Percentiles rank a stretch among this genome's conserved stretches.
Conservation (phyloP, 192 early-diverging fungal genomes). For the Gryganskiella cystojenkinii region DNA sequence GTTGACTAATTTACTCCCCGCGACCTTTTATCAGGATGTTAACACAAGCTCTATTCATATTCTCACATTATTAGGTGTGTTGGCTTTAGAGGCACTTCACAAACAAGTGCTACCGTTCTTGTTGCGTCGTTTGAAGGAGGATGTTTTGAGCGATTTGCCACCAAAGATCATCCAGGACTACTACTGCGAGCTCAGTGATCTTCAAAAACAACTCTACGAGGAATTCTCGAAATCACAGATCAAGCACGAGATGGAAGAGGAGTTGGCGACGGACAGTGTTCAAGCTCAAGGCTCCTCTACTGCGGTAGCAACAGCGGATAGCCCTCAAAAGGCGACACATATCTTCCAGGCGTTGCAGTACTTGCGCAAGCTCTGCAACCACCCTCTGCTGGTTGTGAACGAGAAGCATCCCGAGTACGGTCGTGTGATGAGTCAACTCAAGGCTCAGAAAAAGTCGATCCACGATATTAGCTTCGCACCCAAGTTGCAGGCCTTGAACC, state of each 20-base stretch:
- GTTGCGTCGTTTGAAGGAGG: constrained; percentile 96
- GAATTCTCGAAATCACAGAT: constrained; percentile 86
- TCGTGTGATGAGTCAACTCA: constrained; percentile 72
- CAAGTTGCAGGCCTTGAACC: constrained; percentile 91
- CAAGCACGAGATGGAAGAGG: constrained; percentile 59
- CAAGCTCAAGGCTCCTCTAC: constrained; percentile 13
- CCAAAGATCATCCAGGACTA: constrained; percentile 99
- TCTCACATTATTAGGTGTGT: constrained; percentile 62
- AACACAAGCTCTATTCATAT: constrained; percentile 1
- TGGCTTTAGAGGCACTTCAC: constrained; percentile 94
- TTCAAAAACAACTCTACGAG: constrained; percentile 92
- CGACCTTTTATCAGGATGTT: background rate
- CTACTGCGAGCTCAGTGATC: constrained; percentile 93
- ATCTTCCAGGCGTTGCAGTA: constrained; percentile 99
- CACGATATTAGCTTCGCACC: constrained; percentile 86
- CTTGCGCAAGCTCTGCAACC: constrained; percentile 94
- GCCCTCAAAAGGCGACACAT: constrained; percentile 69
- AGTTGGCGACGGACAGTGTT: constrained; percentile 59
- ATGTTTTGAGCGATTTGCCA: constrained; percentile 95
- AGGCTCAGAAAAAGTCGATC: constrained; percentile 63
- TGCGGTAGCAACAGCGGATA: constrained; percentile 1
- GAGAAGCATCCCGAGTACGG: constrained; percentile 88
- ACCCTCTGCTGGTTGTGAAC: constrained; percentile 91
- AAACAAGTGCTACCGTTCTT: constrained; percentile 97
- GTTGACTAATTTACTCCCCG: background rate